Evolutionary conservation across 2,329 filamentous ascomycete species (phyloP), one percentile per base, ranked within the genome.

Genomic region (Leptographium wingfieldii): DNA sequence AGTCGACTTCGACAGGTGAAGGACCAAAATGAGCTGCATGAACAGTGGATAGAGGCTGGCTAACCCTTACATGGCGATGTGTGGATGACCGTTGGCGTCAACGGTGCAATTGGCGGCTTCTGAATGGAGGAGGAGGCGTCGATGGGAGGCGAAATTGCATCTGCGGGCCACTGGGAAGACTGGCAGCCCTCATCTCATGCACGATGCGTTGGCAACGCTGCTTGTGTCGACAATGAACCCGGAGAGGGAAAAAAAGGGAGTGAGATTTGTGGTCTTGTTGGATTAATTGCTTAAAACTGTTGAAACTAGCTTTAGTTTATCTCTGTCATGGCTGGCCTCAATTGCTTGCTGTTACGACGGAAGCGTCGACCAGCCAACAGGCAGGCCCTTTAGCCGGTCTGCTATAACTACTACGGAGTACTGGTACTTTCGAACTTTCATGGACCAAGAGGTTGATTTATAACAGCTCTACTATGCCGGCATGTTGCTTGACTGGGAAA

Each of bases 191-290:
- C 33, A 53, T 58, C 35, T 57, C 43, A 57, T 57, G 56, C 56
- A 58, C 19, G 56, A 58, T 58, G 56, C 31, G 56, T 58, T 58
- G 56, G 56, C 56, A 58, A 40, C 69, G 75, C 66, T 69, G 74
- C 75, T 25, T n/a, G 46, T 48, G 48, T 22, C 25, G 48, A 51
- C 12, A 25, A 27, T 27, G 7, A 27, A 51, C 2, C 48, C 48
- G 48, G 25, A 51, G 25, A 27, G 9, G 22, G 19, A 7, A 22
- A 7, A 11, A 48, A 48, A 22, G 19, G 3, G 38, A 48, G 46
- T 9, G n/a, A 51, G 22, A 51, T 51, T 51, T 12, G 48, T 27
- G 22, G 48, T 25, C 22, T 29, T 51, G 12, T 27, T 27, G 3
- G 12, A 12, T 51, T 5, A 29, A 27, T 29, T 12, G 25, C 27